Base-by-base conservation (phyloP, 345 rosid genomes). In the Pugionium dolabratum region DNA sequence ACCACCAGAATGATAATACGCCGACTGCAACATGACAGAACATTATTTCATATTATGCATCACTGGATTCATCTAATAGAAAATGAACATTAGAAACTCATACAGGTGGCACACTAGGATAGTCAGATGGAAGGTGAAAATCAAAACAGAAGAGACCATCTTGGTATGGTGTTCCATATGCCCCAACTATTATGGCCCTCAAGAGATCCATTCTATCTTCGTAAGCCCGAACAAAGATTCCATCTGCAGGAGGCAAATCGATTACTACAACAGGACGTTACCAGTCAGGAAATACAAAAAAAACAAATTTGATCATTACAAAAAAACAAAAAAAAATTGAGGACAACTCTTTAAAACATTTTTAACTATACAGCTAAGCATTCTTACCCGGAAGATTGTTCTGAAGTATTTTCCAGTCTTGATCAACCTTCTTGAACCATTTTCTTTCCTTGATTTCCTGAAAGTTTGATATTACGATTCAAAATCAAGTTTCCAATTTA, bases 61-160 rank as follows among this genome's bases (percentile, higher is more conserved):
- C 33, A 45, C 44, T 54, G 34, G 35, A 40, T 54, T 43, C 27
- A 49, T 4, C 6, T 61, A 40, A 42, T 10, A 25, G 29, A 6
- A 63, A 63, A 51, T 46, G 35, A 25, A 54, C 47, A 45, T 28
- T 25, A 67, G 70, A 18, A 69, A 60, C 40, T 41, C 84, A 72
- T 80, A 95, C 99, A 60, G 85, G 99, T 59, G 99, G 99, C 43
- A 82, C 90, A 79, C 78, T 78, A 25, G 97, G 97, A 88, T 94
- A 91, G 30, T 86, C 90, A 9, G 87, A 79, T 8, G 96, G 96
- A 70, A 91, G 91, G 65, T 85, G 90, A 76, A 95, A 90, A 81
- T 95, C 96, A 48, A 95, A 95, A 77, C 89, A 87, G 82, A 95
- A 95, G 35, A 95, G 88, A 69, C 98, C 98, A 70, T 95, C 99